A percentile compares a stretch with the other conserved stretches of the same genome.
Evolutionary conservation across 345 rosid genomes (phyloP).

Genomic region (Eucalyptus microcorys): DNA sequence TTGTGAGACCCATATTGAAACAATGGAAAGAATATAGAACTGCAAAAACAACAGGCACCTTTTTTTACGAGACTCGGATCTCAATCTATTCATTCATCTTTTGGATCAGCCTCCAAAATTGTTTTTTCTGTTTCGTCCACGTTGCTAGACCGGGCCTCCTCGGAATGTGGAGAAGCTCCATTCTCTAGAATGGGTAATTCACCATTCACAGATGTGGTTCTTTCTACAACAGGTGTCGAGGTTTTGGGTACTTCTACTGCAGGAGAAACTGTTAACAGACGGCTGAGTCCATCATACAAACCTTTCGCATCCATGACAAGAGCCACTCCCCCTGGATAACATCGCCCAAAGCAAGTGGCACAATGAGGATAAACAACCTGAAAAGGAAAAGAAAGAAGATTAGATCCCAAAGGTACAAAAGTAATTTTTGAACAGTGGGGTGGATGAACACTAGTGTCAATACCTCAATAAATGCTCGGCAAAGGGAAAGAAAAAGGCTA

Average conservation of each 20-base stretch:
- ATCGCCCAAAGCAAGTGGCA: conserved; percentile 84
- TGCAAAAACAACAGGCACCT: neutral
- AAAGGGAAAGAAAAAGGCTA: conserved; percentile 74
- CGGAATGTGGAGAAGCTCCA: conserved; percentile 26
- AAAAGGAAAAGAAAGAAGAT: neutral
- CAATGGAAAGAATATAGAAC: neutral
- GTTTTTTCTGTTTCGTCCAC: conserved; percentile 9
- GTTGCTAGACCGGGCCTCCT: conserved; percentile 6
- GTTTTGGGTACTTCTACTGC: conserved; percentile 42
- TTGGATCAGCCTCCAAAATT: conserved; percentile 2
- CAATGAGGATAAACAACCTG: conserved; percentile 85
- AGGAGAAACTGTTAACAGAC: conserved; percentile 40
- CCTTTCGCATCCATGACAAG: conserved; percentile 70
- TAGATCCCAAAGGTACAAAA: neutral
- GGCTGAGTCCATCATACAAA: conserved; percentile 45
- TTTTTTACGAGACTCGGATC: neutral
- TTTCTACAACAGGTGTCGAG: conserved; percentile 17
- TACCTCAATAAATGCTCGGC: conserved; percentile 87
- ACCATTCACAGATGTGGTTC: conserved; percentile 27
- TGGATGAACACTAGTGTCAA: neutral
- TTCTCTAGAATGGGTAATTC: conserved; percentile 18
- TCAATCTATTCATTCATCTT: conserved; percentile 3
- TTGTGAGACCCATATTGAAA: neutral
- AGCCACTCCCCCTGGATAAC: conserved; percentile 77
- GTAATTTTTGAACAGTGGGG: neutral